Evolutionary conservation across 345 rosid genomes (phyloP).

Genomic region (Nasturtium officinale): DNA sequence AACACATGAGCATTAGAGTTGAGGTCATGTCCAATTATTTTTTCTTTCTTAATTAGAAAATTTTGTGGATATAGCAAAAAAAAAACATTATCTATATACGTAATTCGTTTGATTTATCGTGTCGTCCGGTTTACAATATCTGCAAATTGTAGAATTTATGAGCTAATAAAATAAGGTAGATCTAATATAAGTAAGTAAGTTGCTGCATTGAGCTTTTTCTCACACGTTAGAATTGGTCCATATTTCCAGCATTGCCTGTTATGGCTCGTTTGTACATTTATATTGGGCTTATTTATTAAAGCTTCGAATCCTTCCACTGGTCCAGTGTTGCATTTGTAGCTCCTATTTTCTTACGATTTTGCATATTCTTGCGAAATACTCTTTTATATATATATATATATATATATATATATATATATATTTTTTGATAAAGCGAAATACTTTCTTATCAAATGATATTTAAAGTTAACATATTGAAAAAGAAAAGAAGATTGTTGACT

Average conservation of each 20-base stretch:
- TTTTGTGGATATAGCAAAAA: neutral
- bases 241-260: slow-evolving; percentile 12
- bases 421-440: no score
- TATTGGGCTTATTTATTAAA: neutral
- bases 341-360: slow-evolving; percentile 7
- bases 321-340: slow-evolving; percentile 3
- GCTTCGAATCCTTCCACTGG: neutral
- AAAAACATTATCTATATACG: neutral
- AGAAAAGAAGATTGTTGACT: neutral
- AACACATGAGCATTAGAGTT: neutral
- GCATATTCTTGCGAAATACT: neutral
- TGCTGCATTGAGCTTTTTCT: neutral
- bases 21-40: neutral
- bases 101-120: neutral
- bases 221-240: slow-evolving; percentile 11
- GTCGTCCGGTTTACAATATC: neutral
- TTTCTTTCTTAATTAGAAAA: neutral
- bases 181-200: neutral
- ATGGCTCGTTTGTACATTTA: slow-evolving; percentile 25
- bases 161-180: slow-evolving; percentile 4
- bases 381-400: no score
- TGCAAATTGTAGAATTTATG: neutral
- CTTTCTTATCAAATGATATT: neutral
- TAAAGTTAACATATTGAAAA: neutral
- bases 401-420: no score